Percentiles rank a stretch among this genome's conserved stretches.
Conservation (phyloP, 495 filamentous ascomycete species). For the Penicillium antarcticum region DNA sequence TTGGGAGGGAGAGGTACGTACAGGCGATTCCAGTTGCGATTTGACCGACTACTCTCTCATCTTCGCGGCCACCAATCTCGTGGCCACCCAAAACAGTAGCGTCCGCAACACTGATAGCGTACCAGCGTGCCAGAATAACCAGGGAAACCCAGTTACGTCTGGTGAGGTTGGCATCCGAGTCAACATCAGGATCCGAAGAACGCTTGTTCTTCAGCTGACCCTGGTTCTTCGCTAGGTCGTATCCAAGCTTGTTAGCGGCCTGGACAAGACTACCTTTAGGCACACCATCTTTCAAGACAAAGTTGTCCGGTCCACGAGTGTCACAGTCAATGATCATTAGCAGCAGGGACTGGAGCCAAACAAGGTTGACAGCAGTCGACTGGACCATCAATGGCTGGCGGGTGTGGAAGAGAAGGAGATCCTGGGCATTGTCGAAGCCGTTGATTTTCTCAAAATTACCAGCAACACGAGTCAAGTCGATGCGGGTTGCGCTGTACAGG, state of each 20-base stretch:
- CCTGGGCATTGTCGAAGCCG: slow-evolving; percentile 42
- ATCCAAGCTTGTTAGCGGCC: slow-evolving; percentile 38
- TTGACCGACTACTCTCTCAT: slow-evolving; percentile 63
- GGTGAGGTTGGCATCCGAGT: slow-evolving; percentile 68
- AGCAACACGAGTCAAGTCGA: slow-evolving; percentile 35
- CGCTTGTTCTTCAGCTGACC: slow-evolving; percentile 37
- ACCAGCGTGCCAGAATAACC: slow-evolving; percentile 71
- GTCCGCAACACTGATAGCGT: slow-evolving; percentile 66
- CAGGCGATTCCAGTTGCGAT: slow-evolving; percentile 61
- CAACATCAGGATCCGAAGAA: slow-evolving; percentile 47
- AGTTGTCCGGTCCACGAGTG: slow-evolving; percentile 43
- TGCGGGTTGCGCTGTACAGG: slow-evolving; percentile 50
- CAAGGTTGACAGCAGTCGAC: slow-evolving; percentile 34
- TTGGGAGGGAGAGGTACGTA: slow-evolving; percentile 45
- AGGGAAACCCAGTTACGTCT: slow-evolving; percentile 74
- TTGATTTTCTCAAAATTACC: slow-evolving; percentile 38
- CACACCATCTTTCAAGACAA: slow-evolving; percentile 39
- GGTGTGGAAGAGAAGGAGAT: slow-evolving; percentile 53
- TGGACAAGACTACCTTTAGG: slow-evolving; percentile 43
- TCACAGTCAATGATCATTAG: slow-evolving; percentile 47
- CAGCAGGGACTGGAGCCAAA: slow-evolving; percentile 43
- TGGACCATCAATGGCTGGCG: slow-evolving; percentile 41
- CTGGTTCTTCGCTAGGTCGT: slow-evolving; percentile 39
- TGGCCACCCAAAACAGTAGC: slow-evolving; percentile 52
- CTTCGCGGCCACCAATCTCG: slow-evolving; percentile 53